Evolutionary conservation across 495 filamentous ascomycete species (phyloP).

Genomic region (Xylaria venustula): DNA sequence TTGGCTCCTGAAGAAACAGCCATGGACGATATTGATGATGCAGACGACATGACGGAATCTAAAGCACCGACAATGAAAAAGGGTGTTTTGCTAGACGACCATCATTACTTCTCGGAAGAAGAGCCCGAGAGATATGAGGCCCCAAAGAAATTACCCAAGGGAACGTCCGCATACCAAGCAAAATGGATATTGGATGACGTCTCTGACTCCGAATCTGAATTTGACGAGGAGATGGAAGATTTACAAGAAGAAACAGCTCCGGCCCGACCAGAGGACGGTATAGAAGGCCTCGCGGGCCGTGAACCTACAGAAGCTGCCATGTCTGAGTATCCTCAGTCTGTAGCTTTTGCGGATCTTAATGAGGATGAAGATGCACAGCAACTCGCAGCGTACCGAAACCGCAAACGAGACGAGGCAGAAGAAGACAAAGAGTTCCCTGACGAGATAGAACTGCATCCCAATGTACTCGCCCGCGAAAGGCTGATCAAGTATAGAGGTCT

Average conservation of each 20-base stretch:
- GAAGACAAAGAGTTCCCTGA: conserved; percentile 96
- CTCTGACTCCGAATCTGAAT: conserved; percentile 82
- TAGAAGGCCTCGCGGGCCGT: conserved; percentile 66
- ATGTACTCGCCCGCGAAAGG: conserved; percentile 81
- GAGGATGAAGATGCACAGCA: conserved; percentile 82
- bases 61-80: conserved; percentile 50
- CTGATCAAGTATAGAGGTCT: conserved; percentile 82
- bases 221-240: conserved; percentile 71
- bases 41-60: conserved; percentile 36
- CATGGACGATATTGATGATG: conserved; percentile 66
- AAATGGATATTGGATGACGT: conserved; percentile 86
- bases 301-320: conserved; percentile 75
- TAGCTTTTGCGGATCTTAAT: conserved; percentile 84
- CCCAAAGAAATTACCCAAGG: conserved; percentile 79
- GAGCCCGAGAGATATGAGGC: conserved; percentile 50
- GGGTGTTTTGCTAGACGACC: conserved; percentile 90
- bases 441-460: conserved; percentile 90
- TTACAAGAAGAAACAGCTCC: conserved; percentile 46
- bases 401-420: conserved; percentile 71
- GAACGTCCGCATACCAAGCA: conserved; percentile 89
- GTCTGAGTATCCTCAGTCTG: conserved; percentile 85
- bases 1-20: conserved; percentile 79
- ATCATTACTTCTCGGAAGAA: conserved; percentile 97
- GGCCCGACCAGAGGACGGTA: conserved; percentile 69
- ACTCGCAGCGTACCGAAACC: conserved; percentile 70